Evolutionary conservation across 257 asterid species (phyloP).

Genomic region (Primulina eburnea): DNA sequence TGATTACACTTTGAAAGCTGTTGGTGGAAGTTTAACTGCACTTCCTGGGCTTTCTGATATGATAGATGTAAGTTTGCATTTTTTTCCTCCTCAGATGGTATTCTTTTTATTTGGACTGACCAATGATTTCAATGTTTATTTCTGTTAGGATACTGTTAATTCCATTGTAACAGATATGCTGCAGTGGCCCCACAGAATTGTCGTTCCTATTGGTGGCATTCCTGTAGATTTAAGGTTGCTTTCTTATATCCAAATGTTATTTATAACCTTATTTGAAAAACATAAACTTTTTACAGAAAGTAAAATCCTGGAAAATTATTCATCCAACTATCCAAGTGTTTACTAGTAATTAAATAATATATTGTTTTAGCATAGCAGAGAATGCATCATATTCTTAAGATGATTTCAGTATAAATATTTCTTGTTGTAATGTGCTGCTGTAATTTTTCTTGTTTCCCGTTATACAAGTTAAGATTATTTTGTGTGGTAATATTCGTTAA

Average conservation of each 20-base stretch:
- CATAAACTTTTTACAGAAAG: too few relatives aligned
- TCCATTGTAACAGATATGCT: constrained; percentile 86
- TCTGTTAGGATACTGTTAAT: constrained; percentile 73
- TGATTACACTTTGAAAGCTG: constrained; percentile 89
- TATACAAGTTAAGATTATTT: too few relatives aligned
- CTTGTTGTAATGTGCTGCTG: too few relatives aligned
- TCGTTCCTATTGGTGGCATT: constrained; percentile 91
- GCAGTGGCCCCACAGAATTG: constrained; percentile 99
- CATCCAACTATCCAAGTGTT: too few relatives aligned
- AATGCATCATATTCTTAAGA: not conserved
- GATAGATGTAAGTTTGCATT: constrained; percentile 74
- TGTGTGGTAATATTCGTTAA: not conserved
- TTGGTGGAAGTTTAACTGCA: constrained; percentile 97
- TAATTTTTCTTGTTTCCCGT: too few relatives aligned
- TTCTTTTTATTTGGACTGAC: constrained; percentile 31
- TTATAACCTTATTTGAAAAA: too few relatives aligned
- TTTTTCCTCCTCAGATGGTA: not conserved
- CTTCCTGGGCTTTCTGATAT: constrained; percentile 93
- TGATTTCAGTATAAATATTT: not conserved
- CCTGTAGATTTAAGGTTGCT: constrained; percentile 77
- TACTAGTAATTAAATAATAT: too few relatives aligned
- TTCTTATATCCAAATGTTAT: not conserved
- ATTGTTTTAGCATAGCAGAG: not conserved
- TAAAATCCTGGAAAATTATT: too few relatives aligned
- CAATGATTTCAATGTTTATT: constrained; percentile 16